A percentile compares a stretch with the other conserved stretches of the same genome.
phyloP scores from a whole-genome alignment of 176 grass and related monocot species.

The Triticum dicoccoides region DNA sequence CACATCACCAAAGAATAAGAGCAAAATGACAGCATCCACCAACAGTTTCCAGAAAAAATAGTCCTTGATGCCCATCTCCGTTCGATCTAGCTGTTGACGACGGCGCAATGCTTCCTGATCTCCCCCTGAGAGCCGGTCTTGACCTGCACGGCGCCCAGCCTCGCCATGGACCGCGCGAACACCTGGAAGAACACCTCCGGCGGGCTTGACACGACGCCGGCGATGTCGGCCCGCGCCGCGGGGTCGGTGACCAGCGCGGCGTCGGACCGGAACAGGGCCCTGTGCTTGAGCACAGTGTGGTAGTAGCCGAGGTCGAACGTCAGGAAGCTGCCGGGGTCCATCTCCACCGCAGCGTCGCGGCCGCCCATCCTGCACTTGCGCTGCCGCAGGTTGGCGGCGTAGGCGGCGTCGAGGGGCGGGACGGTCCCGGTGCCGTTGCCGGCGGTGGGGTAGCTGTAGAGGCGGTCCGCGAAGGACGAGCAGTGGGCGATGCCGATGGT shows the following conservation, averaged over 20 bases:
- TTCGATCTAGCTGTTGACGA: constrained; percentile 34
- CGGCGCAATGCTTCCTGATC: constrained; percentile 63
- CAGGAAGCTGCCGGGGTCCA: constrained; percentile 85
- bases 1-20: not conserved
- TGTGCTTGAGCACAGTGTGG: constrained; percentile 54
- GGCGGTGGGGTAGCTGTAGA: constrained; percentile 38
- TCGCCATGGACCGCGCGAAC: constrained; percentile 76
- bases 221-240: constrained; percentile 37
- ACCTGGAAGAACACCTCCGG: constrained; percentile 55
- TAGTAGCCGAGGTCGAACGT: constrained; percentile 82
- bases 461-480: constrained; percentile 46
- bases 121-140: constrained; percentile 57
- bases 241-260: constrained; percentile 46
- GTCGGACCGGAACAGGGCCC: constrained; percentile 69
- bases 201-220: constrained; percentile 6
- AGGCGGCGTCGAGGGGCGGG: constrained; percentile 55
- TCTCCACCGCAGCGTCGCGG: constrained; percentile 49
- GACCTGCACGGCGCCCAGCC: constrained; percentile 49
- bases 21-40: constrained; percentile 6
- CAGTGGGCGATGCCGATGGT: constrained; percentile 8
- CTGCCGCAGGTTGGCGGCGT: constrained; percentile 57
- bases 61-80: too few species aligned
- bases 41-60: not conserved
- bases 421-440: constrained; percentile 42
- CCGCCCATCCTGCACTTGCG: constrained; percentile 56